Evolutionary conservation across 176 grass and related monocot genomes (phyloP).

Genomic region (Rhynchospora tenuis): DNA sequence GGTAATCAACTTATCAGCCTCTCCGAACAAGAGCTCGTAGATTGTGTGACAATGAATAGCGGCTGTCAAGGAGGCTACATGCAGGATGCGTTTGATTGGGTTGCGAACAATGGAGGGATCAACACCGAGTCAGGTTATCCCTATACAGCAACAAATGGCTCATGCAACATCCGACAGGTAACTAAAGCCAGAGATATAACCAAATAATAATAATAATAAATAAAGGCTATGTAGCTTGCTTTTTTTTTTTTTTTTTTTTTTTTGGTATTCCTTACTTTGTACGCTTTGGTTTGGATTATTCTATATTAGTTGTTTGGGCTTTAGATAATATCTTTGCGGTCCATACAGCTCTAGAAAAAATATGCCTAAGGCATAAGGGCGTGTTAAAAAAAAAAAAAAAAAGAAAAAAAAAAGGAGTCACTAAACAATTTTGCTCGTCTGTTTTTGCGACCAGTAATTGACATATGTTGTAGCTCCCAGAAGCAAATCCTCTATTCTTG

Average conservation of each 20-base stretch:
- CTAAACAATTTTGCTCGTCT: too few relatives aligned
- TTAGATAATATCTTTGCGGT: background rate
- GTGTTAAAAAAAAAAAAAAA: too few relatives aligned
- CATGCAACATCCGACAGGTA: constrained; percentile 25
- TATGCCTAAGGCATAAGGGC: too few relatives aligned
- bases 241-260: too few relatives aligned
- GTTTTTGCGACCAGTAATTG: too few relatives aligned
- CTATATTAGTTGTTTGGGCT: background rate
- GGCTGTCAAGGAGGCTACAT: constrained; percentile 29
- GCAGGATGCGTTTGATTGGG: constrained; percentile 32
- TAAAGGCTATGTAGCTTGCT: too few relatives aligned
- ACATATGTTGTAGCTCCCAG: too few relatives aligned
- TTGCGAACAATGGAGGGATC: constrained; percentile 30
- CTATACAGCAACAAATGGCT: background rate
- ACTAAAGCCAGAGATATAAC: too few relatives aligned
- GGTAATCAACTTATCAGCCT: constrained; percentile 27
- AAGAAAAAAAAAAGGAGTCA: too few relatives aligned
- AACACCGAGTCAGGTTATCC: constrained; percentile 25
- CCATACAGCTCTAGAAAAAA: background rate
- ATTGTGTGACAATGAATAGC: constrained; percentile 25
- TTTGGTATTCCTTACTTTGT: background rate
- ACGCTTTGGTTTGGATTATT: background rate
- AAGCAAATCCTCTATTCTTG: too few relatives aligned
- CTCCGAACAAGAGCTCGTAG: constrained; percentile 50
- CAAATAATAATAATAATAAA: too few relatives aligned